phyloP scores from a whole-genome alignment of 139 green algal genomes.

The Raphidocelis subcapitata region DNA sequence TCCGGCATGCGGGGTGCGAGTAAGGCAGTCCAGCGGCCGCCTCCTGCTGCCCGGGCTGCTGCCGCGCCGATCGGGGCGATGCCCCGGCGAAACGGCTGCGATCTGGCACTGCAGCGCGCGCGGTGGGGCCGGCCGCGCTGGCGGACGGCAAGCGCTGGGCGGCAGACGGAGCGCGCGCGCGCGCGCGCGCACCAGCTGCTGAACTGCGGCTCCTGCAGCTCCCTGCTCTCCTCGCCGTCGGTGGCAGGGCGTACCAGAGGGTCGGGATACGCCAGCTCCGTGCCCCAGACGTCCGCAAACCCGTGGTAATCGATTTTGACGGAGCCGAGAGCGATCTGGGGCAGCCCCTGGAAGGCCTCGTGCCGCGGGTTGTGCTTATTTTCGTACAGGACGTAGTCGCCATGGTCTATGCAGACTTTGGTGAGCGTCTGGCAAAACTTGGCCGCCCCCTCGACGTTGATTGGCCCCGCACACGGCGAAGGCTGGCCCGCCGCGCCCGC shows the following conservation, averaged over 20 bases:
- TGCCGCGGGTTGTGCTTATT: constrained; percentile 25
- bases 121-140: too few species aligned
- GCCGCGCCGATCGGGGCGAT: too few species aligned
- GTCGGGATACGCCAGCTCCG: constrained; percentile 5
- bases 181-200: not conserved
- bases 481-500: too few species aligned
- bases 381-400: constrained; percentile 21
- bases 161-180: too few species aligned
- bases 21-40: too few species aligned
- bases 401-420: constrained; percentile 25
- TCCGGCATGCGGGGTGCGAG: too few species aligned
- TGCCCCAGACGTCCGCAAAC: constrained; percentile 21
- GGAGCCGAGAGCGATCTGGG: constrained; percentile 1
- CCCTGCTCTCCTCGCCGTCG: constrained; percentile 15
- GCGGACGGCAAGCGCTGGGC: too few species aligned
- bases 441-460: not conserved
- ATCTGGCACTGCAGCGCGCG: too few species aligned
- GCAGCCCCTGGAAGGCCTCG: constrained; percentile 1
- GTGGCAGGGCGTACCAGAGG: constrained; percentile 18
- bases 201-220: constrained; percentile 22
- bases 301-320: constrained; percentile 9
- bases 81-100: too few species aligned
- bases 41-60: too few species aligned
- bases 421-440: constrained; percentile 12
- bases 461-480: too few species aligned